These are phyloP conservation scores for Claviceps purpurea DNA, from an alignment of 2,329 filamentous ascomycete genomes.

Conservation along the genomic window DNA sequence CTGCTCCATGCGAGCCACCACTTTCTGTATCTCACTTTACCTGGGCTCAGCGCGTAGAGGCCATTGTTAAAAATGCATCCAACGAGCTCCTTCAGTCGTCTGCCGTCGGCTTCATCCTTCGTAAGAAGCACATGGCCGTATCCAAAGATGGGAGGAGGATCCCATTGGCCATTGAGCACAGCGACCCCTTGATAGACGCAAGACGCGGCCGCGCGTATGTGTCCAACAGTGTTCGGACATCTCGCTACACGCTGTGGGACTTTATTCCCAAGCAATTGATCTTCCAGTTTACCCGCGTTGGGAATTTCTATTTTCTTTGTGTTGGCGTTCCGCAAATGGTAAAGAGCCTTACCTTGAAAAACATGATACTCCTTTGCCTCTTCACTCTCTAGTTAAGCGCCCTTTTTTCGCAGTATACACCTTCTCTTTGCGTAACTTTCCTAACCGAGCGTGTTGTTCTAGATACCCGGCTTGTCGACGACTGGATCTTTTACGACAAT, in stretches of 20 bases:
- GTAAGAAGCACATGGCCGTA: conserved; percentile 53
- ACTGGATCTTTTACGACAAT: conserved; percentile 66
- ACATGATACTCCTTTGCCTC: neutral
- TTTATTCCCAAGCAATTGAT: conserved; percentile 76
- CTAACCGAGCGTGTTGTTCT: neutral
- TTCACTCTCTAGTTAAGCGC: neutral
- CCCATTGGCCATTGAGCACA: conserved; percentile 26
- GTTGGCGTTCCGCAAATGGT: conserved; percentile 69
- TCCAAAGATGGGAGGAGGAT: conserved; percentile 55
- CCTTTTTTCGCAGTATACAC: neutral
- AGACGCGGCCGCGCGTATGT: conserved; percentile 36
- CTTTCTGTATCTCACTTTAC: neutral
- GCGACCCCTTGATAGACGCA: conserved; percentile 31
- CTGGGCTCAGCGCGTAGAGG: conserved; percentile 2
- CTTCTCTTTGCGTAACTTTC: neutral
- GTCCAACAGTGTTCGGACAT: conserved; percentile 60
- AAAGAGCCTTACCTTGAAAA: conserved; percentile 2
- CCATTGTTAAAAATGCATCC: conserved; percentile 9
- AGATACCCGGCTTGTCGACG: conserved; percentile 58
- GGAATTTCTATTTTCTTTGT: conserved; percentile 79
- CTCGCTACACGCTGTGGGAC: conserved; percentile 70
- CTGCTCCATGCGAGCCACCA: neutral
- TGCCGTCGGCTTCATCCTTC: conserved; percentile 38
- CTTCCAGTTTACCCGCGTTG: conserved; percentile 74
- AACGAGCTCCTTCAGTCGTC: conserved; percentile 22